Evolutionary conservation across 2,329 filamentous ascomycete species (phyloP).

Genomic region (Ophiostoma sp.): DNA sequence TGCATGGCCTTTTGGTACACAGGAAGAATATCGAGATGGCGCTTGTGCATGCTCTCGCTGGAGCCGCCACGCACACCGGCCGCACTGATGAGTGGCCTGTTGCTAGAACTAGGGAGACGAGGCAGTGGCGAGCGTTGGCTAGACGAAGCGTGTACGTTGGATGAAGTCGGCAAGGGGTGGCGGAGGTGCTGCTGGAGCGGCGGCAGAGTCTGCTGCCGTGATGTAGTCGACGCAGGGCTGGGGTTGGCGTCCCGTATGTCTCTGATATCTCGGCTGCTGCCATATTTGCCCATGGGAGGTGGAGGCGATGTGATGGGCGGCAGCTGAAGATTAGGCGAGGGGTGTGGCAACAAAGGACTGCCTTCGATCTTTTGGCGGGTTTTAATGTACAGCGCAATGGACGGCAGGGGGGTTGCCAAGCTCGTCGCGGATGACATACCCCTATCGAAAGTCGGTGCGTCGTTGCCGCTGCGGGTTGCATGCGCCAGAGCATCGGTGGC

Average conservation of each 20-base stretch:
- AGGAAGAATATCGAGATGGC: not conserved
- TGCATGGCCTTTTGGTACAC: not conserved
- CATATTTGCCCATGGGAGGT: not conserved
- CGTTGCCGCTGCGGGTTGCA: not conserved
- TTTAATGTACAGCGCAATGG: not conserved
- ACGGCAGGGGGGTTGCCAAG: not conserved
- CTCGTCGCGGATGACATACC: not conserved
- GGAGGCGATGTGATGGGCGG: not conserved
- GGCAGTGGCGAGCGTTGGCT: not conserved
- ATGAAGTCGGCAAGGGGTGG: not conserved
- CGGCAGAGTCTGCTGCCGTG: conserved; percentile 43
- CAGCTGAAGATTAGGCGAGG: not conserved
- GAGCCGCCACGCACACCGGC: not conserved
- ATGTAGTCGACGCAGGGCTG: not conserved
- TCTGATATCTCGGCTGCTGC: not conserved
- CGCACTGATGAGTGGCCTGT: not conserved
- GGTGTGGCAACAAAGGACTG: not conserved
- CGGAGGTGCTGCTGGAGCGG: not conserved
- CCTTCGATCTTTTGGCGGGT: not conserved
- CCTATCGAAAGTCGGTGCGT: not conserved
- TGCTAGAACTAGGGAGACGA: not conserved
- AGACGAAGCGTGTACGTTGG: not conserved
- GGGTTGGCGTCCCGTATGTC: not conserved
- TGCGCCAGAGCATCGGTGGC: not conserved
- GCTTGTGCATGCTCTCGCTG: not conserved